Base-by-base conservation (phyloP, 345 rosid species). In the Ceriops decandra region DNA sequence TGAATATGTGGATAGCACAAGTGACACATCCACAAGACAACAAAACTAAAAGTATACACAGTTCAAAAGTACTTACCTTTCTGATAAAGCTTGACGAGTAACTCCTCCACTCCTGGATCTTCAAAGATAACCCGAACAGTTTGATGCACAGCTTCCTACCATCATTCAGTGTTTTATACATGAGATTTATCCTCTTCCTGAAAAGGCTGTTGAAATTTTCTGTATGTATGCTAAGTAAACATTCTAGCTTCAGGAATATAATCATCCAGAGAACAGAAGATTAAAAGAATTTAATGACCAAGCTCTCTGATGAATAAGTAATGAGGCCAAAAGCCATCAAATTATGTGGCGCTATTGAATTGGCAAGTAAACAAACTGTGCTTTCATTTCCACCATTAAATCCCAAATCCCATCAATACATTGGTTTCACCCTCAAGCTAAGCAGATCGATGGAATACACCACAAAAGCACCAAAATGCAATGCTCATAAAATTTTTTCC, bases 31-130 rank as follows among this genome's bases (percentile, higher is more conserved):
- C n/a, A n/a, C 22, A 11, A 26, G 28, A 67, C 63, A 57, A 20
- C 6, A 26, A 31, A 1, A 32, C 31, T 19, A 4, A 28, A 22
- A 10, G 27, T 17, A 5, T 38, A 42, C 63, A 33, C 26, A 30
- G 33, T 54, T 46, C 47, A 72, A 64, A 60, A 35, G 7, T 20
- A 58, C 38, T 10, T 79, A 90, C 99, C 99, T 86, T 79, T 90
- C 17, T 87, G 99, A 84, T 92, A 95, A 78, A 92, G 92, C 84
- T 92, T 95, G 72, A 83, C 93, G 75, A 95, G 89, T 79, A 95
- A 78, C 73, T 90, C 96, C 76, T 88, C 87, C 79, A 95, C 98
- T 73, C 99, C 99, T 36, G 99, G 99, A 81, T 95, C 99, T 82
- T 90, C 98, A 82, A 95, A 92, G 75, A 95, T 88, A 70, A 95